Base-by-base conservation (phyloP, 2,329 filamentous ascomycete species). In the Cytospora paraplurivora region DNA sequence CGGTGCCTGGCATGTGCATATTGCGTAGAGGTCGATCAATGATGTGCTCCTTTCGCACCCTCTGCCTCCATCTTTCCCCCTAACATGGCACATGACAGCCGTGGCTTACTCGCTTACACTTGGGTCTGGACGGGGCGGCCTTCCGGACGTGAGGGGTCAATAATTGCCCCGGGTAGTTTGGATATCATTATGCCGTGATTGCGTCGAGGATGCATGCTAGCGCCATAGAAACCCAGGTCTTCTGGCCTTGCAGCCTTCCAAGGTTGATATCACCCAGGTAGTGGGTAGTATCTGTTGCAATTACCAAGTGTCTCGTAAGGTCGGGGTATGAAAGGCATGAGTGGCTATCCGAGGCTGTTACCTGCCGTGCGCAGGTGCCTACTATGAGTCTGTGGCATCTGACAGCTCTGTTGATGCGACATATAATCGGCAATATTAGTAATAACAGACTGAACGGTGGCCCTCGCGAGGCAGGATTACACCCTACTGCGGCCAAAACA, bases 61-160 rank as follows among this genome's bases (percentile, higher is more conserved):
- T 11, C 21, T 3, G 19, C 44, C 8, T 10, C 21, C 8, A 21
- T 12, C 19, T 19, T 47, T 7, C 10, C 37, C 47, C 47, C 54
- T 53, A 57, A 44, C 52, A 38, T 32, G 44, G 27, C 37, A 47
- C 47, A 58, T 49, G 60, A 62, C 63, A 65, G 60, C 63, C 60
- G 54, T 65, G 63, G 52, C 63, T 65, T 59, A 60, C 59, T 65
- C 60, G 52, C 63, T 65, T 59, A 60, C 59, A 49, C 38, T 62
- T 51, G 59, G 47, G 59, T 53, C 51, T 21, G 17, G 34, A 49
- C 59, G 50, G 59, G 38, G 34, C 44, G 52, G 51, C n/a, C 54
- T 59, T 59, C 63, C 63, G 60, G 59, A 15, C 37, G 50, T 56
- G 63, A 59, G 59, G 63, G 55, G 56, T 62, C 55, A 59, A 21